These are phyloP conservation scores for Eutrema heterophyllum DNA, from an alignment of 345 rosid species.

Conservation along the genomic window DNA sequence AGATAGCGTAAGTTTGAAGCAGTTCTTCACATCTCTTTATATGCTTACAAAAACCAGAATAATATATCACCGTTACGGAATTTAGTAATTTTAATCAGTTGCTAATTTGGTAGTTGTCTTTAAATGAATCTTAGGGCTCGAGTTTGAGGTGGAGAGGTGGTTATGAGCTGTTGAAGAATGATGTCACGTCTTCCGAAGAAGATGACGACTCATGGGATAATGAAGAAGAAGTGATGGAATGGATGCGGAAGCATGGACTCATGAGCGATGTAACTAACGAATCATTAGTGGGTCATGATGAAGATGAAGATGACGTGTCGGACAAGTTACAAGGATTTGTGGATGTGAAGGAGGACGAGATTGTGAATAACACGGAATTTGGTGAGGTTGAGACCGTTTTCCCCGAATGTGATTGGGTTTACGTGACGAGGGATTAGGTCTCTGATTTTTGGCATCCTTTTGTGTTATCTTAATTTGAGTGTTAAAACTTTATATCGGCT, in stretches of 20 bases:
- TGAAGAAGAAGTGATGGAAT: neutral
- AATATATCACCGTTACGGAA: neutral
- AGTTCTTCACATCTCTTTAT: neutral
- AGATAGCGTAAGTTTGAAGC: neutral
- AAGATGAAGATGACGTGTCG: constrained; percentile 1
- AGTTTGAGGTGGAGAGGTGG: neutral
- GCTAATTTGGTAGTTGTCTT: neutral
- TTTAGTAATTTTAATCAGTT: neutral
- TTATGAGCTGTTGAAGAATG: neutral
- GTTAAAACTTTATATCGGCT: neutral
- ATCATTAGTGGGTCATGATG: neutral
- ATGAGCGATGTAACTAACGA: neutral
- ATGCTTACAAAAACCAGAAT: neutral
- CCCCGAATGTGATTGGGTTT: constrained; percentile 24
- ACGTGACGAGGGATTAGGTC: neutral
- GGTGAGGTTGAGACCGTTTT: neutral
- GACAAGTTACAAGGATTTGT: constrained; percentile 9
- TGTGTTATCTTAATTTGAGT: constrained; percentile 1
- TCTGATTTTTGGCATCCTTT: neutral
- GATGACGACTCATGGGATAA: neutral
- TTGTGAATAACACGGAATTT: neutral
- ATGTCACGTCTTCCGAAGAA: constrained; percentile 6
- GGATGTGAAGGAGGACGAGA: neutral
- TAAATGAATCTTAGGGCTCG: neutral
- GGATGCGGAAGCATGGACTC: neutral